Evolutionary conservation across 129 eudicot genomes (phyloP), one percentile per base, ranked within the genome.

Genomic region (Helianthus tuberosus): DNA sequence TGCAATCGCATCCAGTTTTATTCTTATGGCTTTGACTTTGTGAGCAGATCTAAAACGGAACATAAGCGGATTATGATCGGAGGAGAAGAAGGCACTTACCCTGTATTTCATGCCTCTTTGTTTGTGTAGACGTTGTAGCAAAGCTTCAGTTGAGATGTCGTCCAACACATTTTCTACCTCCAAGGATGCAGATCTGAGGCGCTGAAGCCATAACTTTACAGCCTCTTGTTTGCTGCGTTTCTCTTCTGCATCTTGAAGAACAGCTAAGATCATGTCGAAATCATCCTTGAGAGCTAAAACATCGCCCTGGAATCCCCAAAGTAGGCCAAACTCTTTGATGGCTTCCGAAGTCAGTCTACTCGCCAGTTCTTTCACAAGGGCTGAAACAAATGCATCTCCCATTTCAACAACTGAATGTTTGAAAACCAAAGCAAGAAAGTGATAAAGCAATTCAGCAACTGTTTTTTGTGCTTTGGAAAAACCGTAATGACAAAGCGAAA

Each of bases 141-240:
- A 17, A 67, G 44, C 72, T 11, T 67, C 43, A 5, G 72, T 47
- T 8, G 54, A 47, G 72, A 47, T 55, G 7, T 47, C 20, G 3
- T 67, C 55, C 13, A 67, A 20, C 32, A 47, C 54, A 39, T 67
- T 67, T 7, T 67, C 72, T n/a, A 20, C 55, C 55, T 66, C 38
- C 57, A 66, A 44, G 25, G 72, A 17, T 11, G 57, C 52, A 8
- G 15, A 48, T 48, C 13, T 10, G 9, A 48, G 52, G 3, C 3
- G 8, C 14, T 48, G 11, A 48, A 48, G 52, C 52, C 15, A 48
- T 48, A 48, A 3, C 9, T 48, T 0, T 48, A 48, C 52, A 48
- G 52, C 3, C n/a, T n/a, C n/a, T n/a, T n/a, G 1, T 48, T n/a
- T 39, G 3, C 0, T 1, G 27, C 17, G 27, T 15, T 54, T 54